Conservation (phyloP, 73 alveolate genomes). For the Symbiodinium natans region DNA sequence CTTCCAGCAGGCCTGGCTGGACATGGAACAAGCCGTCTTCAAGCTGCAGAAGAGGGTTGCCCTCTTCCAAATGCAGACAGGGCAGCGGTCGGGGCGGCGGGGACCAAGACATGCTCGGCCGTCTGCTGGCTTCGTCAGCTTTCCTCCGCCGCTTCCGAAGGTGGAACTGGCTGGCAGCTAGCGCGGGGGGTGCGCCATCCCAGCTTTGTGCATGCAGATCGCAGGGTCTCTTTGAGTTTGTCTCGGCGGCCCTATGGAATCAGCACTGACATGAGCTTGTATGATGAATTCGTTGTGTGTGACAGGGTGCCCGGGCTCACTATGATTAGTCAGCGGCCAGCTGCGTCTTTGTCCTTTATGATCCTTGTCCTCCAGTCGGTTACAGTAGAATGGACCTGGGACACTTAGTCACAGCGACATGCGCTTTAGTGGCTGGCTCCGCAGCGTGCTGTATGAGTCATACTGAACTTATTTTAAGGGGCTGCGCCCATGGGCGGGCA, state of each 20-base stretch:
- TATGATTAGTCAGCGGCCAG: too few relatives aligned
- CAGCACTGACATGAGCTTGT: background rate
- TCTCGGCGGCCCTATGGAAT: background rate
- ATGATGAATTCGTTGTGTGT: background rate
- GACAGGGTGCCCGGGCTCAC: background rate
- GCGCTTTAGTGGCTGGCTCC: too few relatives aligned
- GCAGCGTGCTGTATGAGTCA: too few relatives aligned
- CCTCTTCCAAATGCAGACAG: background rate
- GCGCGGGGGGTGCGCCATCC: background rate
- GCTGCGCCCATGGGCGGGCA: too few relatives aligned
- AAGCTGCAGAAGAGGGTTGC: conserved; percentile 1
- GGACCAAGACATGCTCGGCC: background rate
- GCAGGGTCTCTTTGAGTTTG: background rate
- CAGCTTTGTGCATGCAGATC: background rate
- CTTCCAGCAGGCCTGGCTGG: background rate
- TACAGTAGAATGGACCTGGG: too few relatives aligned
- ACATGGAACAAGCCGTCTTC: background rate
- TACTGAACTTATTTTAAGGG: too few relatives aligned
- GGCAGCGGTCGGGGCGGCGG: background rate
- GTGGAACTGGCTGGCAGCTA: conserved; percentile 5
- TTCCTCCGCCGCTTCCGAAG: background rate
- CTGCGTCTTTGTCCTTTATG: too few relatives aligned
- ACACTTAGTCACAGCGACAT: too few relatives aligned
- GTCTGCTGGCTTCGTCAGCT: background rate
- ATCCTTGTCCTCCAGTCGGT: too few relatives aligned